phyloP scores from a whole-genome alignment of 352 stramenopile species.

The Phytopythium ostracodes region DNA sequence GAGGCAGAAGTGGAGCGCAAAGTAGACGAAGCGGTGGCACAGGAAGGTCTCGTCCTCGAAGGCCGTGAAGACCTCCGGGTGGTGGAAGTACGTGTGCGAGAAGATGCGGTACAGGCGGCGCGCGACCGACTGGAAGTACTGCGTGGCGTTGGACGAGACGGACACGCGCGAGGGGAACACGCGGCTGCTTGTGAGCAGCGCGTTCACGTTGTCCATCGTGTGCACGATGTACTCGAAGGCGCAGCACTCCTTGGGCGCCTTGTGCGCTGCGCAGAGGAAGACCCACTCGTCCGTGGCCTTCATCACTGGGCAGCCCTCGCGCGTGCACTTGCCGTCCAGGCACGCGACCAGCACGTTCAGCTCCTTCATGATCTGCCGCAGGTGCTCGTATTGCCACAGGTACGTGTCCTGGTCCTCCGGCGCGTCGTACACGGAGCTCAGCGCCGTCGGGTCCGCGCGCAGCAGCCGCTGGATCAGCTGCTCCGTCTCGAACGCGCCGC shows the following conservation, averaged over 20 bases:
- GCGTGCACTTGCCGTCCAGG: conserved; percentile 64
- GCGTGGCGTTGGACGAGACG: conserved; percentile 73
- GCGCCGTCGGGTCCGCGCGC: conserved; percentile 47
- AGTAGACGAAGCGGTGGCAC: conserved; percentile 85
- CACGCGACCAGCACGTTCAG: conserved; percentile 71
- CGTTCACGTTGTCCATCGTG: conserved; percentile 87
- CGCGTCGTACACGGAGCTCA: conserved; percentile 66
- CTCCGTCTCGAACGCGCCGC: conserved; percentile 68
- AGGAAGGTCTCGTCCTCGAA: conserved; percentile 73
- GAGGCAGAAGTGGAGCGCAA: conserved; percentile 69
- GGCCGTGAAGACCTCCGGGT: conserved; percentile 66
- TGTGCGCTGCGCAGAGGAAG: conserved; percentile 81
- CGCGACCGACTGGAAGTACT: conserved; percentile 86
- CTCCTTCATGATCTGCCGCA: conserved; percentile 83
- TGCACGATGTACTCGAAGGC: conserved; percentile 86
- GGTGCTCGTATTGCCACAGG: conserved; percentile 83
- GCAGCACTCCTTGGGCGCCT: conserved; percentile 76
- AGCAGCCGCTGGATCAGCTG: conserved; percentile 75
- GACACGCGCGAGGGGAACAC: conserved; percentile 76
- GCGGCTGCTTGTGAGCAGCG: conserved; percentile 74
- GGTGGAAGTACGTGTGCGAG: conserved; percentile 83
- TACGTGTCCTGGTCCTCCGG: conserved; percentile 80
- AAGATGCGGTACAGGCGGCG: conserved; percentile 81
- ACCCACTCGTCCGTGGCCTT: conserved; percentile 87
- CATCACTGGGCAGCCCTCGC: conserved; percentile 69